A percentile compares a stretch with the other conserved stretches of the same genome.
phyloP scores from a whole-genome alignment of 1,284 basidiomycete species.

The Ustilago hordei region DNA sequence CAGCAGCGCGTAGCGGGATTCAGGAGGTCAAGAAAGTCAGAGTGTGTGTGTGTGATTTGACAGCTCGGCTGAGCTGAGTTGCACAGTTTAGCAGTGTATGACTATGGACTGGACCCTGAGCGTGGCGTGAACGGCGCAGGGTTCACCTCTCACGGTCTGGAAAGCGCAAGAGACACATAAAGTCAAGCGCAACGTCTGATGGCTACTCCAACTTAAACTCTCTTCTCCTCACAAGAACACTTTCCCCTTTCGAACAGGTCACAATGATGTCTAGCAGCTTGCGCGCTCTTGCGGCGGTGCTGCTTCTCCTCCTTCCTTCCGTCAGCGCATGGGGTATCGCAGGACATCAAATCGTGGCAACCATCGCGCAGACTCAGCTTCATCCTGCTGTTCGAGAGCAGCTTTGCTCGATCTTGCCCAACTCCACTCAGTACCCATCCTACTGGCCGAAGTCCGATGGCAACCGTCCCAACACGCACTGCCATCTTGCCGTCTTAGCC shows the following conservation, averaged over 20 bases:
- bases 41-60: background rate
- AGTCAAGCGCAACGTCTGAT: too few species aligned
- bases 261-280: constrained; percentile 10
- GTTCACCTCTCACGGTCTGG: too few species aligned
- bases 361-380: constrained; percentile 90
- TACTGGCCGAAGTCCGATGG: constrained; percentile 25
- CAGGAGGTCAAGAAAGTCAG: too few species aligned
- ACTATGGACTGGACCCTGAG: constrained; percentile 21
- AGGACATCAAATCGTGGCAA: constrained; percentile 91
- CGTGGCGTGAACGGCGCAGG: background rate
- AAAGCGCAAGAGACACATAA: too few species aligned
- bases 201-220: too few species aligned
- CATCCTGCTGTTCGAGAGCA: constrained; percentile 79
- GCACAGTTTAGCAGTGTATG: background rate
- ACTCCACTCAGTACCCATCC: constrained; percentile 53
- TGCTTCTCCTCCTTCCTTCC: constrained; percentile 11
- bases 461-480: constrained; percentile 41
- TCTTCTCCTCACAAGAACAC: too few species aligned
- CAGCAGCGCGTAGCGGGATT: too few species aligned
- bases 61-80: constrained; percentile 17
- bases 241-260: background rate
- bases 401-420: constrained; percentile 78
- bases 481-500: constrained; percentile 75
- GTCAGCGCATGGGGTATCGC: constrained; percentile 65
- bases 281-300: constrained; percentile 1